phyloP scores from a whole-genome alignment of 1,284 basidiomycete species.

The Cystobasidium slooffiae region DNA sequence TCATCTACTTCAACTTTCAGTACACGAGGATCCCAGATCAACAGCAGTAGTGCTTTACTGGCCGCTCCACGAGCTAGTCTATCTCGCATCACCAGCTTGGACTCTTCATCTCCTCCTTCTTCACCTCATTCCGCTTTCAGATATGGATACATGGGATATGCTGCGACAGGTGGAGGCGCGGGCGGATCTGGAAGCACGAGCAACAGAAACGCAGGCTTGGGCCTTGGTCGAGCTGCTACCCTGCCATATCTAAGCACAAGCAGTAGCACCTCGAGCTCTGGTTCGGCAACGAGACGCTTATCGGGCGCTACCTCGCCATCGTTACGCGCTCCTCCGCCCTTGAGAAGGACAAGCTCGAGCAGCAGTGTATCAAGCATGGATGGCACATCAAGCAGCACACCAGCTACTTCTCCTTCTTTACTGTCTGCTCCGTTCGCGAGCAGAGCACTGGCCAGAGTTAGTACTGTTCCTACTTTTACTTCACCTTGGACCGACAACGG shows the following conservation, averaged over 20 bases:
- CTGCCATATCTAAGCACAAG: conserved; percentile 5
- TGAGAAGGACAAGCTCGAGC: conserved; percentile 26
- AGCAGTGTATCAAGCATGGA: conserved; percentile 22
- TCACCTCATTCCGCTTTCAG: conserved; percentile 11
- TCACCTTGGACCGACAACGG: background rate
- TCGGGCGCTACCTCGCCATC: conserved; percentile 14
- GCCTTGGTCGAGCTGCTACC: background rate
- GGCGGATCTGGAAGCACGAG: background rate
- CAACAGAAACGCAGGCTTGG: background rate
- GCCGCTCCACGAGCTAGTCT: background rate
- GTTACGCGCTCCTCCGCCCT: conserved; percentile 25
- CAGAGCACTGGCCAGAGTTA: conserved; percentile 5
- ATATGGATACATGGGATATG: background rate
- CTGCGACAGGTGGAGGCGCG: background rate
- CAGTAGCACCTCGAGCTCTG: background rate
- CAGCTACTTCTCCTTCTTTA: background rate
- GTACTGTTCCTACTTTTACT: background rate
- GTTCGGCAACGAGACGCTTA: background rate
- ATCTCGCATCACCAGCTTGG: conserved; percentile 8
- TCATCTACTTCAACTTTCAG: background rate
- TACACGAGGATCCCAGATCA: background rate
- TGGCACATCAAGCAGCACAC: background rate
- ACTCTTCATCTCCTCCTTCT: conserved; percentile 13
- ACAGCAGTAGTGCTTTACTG: background rate
- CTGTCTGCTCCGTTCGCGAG: background rate